Evolutionary conservation across 805 yeast species (phyloP), one percentile per base, ranked within the genome.

Genomic region (Debaryomyces prosopidis): DNA sequence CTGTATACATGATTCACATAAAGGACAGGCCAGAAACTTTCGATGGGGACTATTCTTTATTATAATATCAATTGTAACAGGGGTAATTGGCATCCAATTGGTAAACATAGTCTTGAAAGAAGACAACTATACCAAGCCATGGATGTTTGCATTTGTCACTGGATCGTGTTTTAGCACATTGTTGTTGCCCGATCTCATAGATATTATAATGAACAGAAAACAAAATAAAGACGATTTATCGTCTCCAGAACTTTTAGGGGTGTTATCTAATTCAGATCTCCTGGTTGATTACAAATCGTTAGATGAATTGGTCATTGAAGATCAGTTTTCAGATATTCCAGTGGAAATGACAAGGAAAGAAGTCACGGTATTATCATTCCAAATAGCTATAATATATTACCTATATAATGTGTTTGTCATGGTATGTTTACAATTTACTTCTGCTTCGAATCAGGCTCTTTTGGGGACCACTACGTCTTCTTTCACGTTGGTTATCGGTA

Each of bases 361-460:
- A 47, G 60, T 76, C 3, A 35, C 63, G 2, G 30, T 48, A 1
- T 59, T 79, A 8, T 75, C 79, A 0, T 20, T 63, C 2, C 71
- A 71, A 43, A 62, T 76, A 0, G 58, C 80, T 3, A 35, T 68
- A 1, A 63, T 77, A 7, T 79, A 79, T 54, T 71, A 62, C 43
- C 35, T 58, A 3, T 75, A 69, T 53, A 76, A 77, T 45, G 51
- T 67, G 8, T 62, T 68, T 46, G 75, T 65, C 3, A 66, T 77
- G 58, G 43, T 61, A n/a, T 62, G 78, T 2, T 63, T 79, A 37
- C 66, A 67, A 48, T 79, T 67, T 52, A 79, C 84, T 0, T 70
- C 79, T 9, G 80, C 82, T 0, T 73, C 82, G 16, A 78, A 77
- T 51, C 79, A 72, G 51, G 75, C 82, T 0, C 75, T 79, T 8